Evolutionary conservation across 768 basidiomycete species (phyloP).

Genomic region (Podaxis sp.): DNA sequence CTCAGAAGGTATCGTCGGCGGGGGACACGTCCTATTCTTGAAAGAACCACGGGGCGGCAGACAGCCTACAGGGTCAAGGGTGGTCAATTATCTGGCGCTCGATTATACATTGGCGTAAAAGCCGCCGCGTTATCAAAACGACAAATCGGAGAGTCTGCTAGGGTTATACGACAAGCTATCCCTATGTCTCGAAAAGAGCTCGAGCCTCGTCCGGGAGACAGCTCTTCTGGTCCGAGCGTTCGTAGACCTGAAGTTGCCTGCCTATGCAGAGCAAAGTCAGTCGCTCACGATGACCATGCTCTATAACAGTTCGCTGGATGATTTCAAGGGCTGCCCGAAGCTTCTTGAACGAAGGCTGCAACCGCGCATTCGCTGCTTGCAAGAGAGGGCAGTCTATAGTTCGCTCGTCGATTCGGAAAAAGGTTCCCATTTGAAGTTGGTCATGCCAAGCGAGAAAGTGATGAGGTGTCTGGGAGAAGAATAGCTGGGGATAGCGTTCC

Average conservation of each 20-base stretch:
- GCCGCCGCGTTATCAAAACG: not conserved
- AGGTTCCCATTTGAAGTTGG: slow-evolving; percentile 35
- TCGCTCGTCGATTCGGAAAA: slow-evolving; percentile 44
- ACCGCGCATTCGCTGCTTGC: slow-evolving; percentile 23
- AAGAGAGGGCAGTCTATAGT: slow-evolving; percentile 34
- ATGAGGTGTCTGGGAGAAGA: slow-evolving; percentile 62
- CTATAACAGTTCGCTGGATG: slow-evolving; percentile 46
- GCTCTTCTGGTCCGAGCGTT: slow-evolving; percentile 36
- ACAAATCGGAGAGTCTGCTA: not conserved
- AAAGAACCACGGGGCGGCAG: too few relatives aligned
- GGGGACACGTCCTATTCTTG: too few relatives aligned
- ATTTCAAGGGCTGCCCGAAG: slow-evolving; percentile 33
- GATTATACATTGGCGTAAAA: too few relatives aligned
- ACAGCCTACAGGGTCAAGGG: too few relatives aligned
- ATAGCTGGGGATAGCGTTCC: slow-evolving; percentile 64
- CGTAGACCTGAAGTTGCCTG: slow-evolving; percentile 44
- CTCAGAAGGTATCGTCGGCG: too few relatives aligned
- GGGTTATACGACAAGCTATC: not conserved
- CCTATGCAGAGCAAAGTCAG: slow-evolving; percentile 50
- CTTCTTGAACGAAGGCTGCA: slow-evolving; percentile 32
- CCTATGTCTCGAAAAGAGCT: slow-evolving; percentile 7
- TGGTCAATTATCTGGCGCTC: too few relatives aligned
- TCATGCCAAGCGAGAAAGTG: slow-evolving; percentile 57
- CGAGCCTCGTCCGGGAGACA: slow-evolving; percentile 43
- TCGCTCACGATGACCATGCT: slow-evolving; percentile 46